These are phyloP conservation scores for Gossypium davidsonii DNA, from an alignment of 441 rosid species.

Conservation along the genomic window DNA sequence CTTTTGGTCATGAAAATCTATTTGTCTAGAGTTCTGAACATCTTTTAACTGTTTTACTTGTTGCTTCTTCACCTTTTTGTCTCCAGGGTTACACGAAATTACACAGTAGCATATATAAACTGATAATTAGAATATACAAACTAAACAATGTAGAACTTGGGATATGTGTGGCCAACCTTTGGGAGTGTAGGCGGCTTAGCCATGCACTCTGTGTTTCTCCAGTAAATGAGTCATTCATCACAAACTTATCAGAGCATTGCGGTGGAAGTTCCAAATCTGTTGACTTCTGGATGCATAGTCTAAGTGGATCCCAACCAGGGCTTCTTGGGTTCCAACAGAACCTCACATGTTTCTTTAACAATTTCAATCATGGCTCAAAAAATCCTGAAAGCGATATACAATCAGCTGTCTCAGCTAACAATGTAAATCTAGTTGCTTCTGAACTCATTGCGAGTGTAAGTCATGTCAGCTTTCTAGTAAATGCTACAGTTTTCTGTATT, in stretches of 20 bases:
- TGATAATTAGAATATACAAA: constrained; percentile 49
- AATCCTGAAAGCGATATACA: constrained; percentile 25
- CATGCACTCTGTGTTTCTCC: constrained; percentile 85
- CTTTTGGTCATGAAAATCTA: neutral
- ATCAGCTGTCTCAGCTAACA: constrained; percentile 39
- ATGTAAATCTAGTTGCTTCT: constrained; percentile 49
- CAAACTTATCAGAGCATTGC: constrained; percentile 38
- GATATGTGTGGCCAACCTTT: constrained; percentile 53
- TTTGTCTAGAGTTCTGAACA: constrained; percentile 4
- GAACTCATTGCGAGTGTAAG: constrained; percentile 67
- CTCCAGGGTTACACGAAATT: constrained; percentile 58
- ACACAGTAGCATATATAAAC: constrained; percentile 44
- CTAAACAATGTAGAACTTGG: constrained; percentile 44
- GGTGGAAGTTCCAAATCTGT: constrained; percentile 45
- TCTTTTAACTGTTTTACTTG: neutral
- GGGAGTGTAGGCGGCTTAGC: constrained; percentile 83
- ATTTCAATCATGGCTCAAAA: constrained; percentile 19
- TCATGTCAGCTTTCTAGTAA: neutral
- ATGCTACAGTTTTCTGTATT: neutral
- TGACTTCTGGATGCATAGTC: constrained; percentile 65
- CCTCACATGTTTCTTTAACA: constrained; percentile 35
- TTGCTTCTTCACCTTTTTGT: constrained; percentile 4
- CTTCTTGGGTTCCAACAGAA: constrained; percentile 59
- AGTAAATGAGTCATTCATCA: constrained; percentile 48
- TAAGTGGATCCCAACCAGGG: constrained; percentile 53